These are phyloP conservation scores for Mortierella hygrophila DNA, from an alignment of 192 early-diverging fungal genomes.

Conservation along the genomic window DNA sequence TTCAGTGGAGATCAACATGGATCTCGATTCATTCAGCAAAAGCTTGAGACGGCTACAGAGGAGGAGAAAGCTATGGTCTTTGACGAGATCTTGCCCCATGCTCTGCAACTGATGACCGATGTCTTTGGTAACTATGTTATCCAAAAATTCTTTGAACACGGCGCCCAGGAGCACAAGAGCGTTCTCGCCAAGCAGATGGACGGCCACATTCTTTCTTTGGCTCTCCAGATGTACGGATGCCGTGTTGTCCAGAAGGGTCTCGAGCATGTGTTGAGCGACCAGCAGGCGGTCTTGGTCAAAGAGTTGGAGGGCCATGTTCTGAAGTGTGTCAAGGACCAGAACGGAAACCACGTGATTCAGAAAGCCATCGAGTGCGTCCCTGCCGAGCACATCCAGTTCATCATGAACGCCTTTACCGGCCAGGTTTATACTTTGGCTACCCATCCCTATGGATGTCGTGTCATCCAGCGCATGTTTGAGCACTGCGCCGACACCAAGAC, in stretches of 20 bases:
- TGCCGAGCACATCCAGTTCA: conserved; percentile 92
- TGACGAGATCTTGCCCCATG: conserved; percentile 90
- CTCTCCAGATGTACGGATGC: conserved; percentile 99
- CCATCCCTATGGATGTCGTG: conserved; percentile 97
- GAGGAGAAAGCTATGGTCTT: conserved; percentile 97
- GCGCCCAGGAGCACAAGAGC: conserved; percentile 91
- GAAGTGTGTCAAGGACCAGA: conserved; percentile 99
- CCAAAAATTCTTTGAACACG: conserved; percentile 99
- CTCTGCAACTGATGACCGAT: conserved; percentile 95
- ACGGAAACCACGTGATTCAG: conserved; percentile 99
- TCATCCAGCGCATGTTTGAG: conserved; percentile 99
- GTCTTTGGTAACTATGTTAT: conserved; percentile 99
- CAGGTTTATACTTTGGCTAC: conserved; percentile 96
- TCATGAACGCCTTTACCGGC: conserved; percentile 96
- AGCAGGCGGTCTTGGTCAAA: conserved; percentile 87
- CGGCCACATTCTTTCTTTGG: conserved; percentile 89
- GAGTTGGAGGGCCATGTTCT: conserved; percentile 94
- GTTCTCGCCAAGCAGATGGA: conserved; percentile 94
- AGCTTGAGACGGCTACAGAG: conserved; percentile 88
- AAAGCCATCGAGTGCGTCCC: conserved; percentile 97
- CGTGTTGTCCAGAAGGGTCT: conserved; percentile 96
- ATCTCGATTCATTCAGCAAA: conserved; percentile 97
- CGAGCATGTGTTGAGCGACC: conserved; percentile 93
- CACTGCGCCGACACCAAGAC: conserved; percentile 90
- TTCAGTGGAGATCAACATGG: conserved; percentile 99